Evolutionary conservation across 2,329 filamentous ascomycete genomes (phyloP), one percentile per base, ranked within the genome.

Genomic region (Clonostachys byssicola): DNA sequence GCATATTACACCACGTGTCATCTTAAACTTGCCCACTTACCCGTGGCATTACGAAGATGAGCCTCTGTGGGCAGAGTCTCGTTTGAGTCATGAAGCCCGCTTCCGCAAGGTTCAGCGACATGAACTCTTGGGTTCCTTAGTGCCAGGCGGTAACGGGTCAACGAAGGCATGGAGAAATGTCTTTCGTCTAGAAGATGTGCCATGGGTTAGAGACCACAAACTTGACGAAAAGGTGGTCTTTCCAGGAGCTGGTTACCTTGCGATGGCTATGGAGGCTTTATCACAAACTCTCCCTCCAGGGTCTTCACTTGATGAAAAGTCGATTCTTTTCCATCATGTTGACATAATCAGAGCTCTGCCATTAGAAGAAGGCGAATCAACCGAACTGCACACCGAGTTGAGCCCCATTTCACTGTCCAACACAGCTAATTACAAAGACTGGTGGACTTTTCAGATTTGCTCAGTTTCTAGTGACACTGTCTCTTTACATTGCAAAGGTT

Each of bases 191-290:
- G 41, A 44, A 14, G 17, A 49, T 14, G 45, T 46, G 8, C 61
- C 74, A 39, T 72, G 73, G n/a, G 64, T 67, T 12, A 58, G 70
- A 46, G 67, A 71, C 51, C 71, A 72, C 58, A 51, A 57, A 35
- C 69, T 71, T 65, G 44, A 46, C 30, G 20, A 33, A 18, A 60
- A 71, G 42, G 65, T 66, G 47, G 65, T 72, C 48, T 67, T 66
- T 47, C 63, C 70, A 41, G 65, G 61, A 12, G 59, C 62, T 10
- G 68, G 66, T 40, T 56, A 58, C 13, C 56, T 63, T 5, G 61
- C 65, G 20, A 60, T 68, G 52, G 52, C 51, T 7, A 49, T 53
- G n/a, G 55, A 56, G 41, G 55, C 51, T 3, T 45, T 52, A 5
- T 39, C 36, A 7, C 36, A 39, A 18, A 12, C 36, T 30, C 23